These are phyloP conservation scores for Paecilomyces dactylethromorphus DNA, from an alignment of 2,329 filamentous ascomycete species.

Conservation along the genomic window DNA sequence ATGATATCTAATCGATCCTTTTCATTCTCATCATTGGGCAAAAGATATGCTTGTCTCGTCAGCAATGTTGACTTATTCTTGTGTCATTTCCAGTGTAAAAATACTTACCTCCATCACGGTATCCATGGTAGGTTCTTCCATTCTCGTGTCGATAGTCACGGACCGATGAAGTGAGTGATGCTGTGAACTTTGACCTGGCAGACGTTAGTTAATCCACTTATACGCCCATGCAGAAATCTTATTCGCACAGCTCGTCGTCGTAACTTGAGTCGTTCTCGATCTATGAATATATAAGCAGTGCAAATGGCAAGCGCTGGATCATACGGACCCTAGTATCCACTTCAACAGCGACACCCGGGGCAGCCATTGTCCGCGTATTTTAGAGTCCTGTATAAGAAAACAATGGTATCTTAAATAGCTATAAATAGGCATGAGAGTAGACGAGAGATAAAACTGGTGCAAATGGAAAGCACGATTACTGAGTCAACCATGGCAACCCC, in stretches of 20 bases:
- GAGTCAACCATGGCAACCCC: no score
- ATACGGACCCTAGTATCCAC: not conserved
- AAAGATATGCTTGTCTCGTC: not conserved
- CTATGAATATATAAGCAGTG: not conserved
- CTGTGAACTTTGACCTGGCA: not conserved
- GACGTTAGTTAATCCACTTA: not conserved
- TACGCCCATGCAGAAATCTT: not conserved
- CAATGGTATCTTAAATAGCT: no score
- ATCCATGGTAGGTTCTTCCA: conserved; percentile 28
- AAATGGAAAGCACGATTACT: no score
- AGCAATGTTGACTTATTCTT: not conserved
- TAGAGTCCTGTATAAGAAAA: no score
- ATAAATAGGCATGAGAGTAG: no score
- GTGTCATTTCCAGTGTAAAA: not conserved
- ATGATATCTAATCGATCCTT: conserved; percentile 2
- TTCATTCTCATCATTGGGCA: conserved; percentile 6
- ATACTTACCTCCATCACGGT: conserved; percentile 5
- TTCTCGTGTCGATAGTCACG: conserved; percentile 21
- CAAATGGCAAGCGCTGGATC: not conserved
- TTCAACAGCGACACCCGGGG: not conserved
- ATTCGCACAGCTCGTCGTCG: not conserved
- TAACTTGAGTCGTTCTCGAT: not conserved
- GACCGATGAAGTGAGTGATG: conserved; percentile 1
- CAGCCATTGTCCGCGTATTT: no score
- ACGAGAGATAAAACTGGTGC: no score